Evolutionary conservation across 2,329 filamentous ascomycete genomes (phyloP).

Genomic region (Beauveria bassiana): DNA sequence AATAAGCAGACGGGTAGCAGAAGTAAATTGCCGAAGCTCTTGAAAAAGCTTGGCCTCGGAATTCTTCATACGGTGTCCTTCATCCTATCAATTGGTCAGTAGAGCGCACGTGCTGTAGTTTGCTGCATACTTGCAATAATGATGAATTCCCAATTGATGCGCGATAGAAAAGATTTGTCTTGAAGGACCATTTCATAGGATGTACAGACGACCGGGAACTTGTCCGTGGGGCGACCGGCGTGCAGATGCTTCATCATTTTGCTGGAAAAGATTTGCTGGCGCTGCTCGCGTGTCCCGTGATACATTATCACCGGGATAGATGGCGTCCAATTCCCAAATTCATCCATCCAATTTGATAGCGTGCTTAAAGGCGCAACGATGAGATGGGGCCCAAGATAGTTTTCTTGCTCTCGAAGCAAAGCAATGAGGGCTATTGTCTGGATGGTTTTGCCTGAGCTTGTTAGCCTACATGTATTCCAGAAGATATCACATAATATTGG

Average conservation of each 20-base stretch:
- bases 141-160: slow-evolving; percentile 94
- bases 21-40: slow-evolving; percentile 80
- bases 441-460: slow-evolving; percentile 66
- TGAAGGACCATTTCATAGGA: slow-evolving; percentile 95
- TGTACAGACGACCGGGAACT: slow-evolving; percentile 88
- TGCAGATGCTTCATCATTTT: slow-evolving; percentile 63
- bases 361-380: slow-evolving; percentile 89
- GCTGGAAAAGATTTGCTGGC: slow-evolving; percentile 68
- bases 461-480: slow-evolving; percentile 6
- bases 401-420: slow-evolving; percentile 76
- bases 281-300: slow-evolving; percentile 72
- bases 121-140: slow-evolving; percentile 59
- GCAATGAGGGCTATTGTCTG: slow-evolving; percentile 86
- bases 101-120: not conserved
- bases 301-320: slow-evolving; percentile 84
- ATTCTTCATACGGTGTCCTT: slow-evolving; percentile 96
- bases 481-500: not conserved
- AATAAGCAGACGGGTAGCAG: slow-evolving; percentile 83
- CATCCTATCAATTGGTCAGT: slow-evolving; percentile 49
- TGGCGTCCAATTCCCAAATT: slow-evolving; percentile 87
- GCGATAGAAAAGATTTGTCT: slow-evolving; percentile 71
- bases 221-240: slow-evolving; percentile 46
- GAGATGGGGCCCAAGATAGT: slow-evolving; percentile 77
- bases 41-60: slow-evolving; percentile 87
- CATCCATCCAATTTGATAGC: slow-evolving; percentile 90